phyloP scores from a whole-genome alignment of 257 asterid genomes.

The Eucommia ulmoides region DNA sequence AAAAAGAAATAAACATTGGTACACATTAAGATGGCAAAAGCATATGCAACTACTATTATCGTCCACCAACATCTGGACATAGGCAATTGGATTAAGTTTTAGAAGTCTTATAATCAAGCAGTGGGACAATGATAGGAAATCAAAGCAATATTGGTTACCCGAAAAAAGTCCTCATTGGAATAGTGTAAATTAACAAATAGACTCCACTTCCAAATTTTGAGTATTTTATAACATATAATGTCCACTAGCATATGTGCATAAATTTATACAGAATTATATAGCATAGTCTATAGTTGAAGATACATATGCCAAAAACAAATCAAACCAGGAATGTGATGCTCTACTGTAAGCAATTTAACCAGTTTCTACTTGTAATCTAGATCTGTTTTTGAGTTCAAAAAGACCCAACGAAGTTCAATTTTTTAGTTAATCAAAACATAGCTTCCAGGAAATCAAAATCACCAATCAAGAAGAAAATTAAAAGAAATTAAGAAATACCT shows the following conservation, averaged over 20 bases:
- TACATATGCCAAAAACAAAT: no score
- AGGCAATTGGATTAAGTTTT: constrained; percentile 84
- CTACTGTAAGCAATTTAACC: constrained; percentile 64
- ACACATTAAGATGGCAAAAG: constrained; percentile 69
- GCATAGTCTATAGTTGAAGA: no score
- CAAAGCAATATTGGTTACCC: background rate
- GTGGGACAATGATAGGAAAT: constrained; percentile 3
- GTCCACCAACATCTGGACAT: constrained; percentile 63
- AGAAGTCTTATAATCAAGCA: constrained; percentile 37
- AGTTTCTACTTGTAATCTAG: constrained; percentile 62
- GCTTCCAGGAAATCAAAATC: no score
- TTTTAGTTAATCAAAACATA: no score
- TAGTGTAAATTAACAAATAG: no score
- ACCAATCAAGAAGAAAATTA: no score
- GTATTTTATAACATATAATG: no score
- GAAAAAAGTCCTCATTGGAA: background rate
- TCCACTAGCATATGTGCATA: no score
- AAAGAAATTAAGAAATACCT: no score
- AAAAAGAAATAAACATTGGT: constrained; percentile 6
- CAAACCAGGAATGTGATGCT: constrained; percentile 59
- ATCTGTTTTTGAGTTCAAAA: constrained; percentile 25
- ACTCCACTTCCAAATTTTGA: no score
- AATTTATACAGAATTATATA: no score
- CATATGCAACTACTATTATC: constrained; percentile 68
- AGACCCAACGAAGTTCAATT: background rate